Evolutionary conservation across 345 rosid genomes (phyloP), one percentile per base, ranked within the genome.

Genomic region (Punica granatum): DNA sequence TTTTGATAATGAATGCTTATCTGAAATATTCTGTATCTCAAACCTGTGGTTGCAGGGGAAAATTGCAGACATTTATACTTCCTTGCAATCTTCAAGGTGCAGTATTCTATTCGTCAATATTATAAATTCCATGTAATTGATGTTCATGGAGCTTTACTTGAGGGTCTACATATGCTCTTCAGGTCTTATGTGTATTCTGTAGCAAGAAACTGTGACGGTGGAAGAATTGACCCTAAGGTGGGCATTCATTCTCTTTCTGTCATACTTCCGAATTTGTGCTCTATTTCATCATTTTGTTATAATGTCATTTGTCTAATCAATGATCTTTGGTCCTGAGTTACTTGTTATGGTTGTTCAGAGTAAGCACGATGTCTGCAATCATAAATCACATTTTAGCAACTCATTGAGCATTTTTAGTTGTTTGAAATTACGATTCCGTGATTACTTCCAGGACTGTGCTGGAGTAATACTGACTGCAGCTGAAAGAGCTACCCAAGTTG

Each of bases 401-500:
- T 28, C 12, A 11, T 4, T 13, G 16, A 4, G 14, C 18, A 2
- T 23, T 13, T 51, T 56, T 28, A 6, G 16, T 59, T 18, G 35
- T 18, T 18, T 60, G 39, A 67, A 36, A 36, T 7, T 67, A 5
- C 19, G 4, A 0, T 26, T 31, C 14, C 7, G 7, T 32, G 63
- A 10, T 21, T 23, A 72, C 65, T 75, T 73, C 54, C 88, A 90
- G 97, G 98, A 93, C 63, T 90, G 97, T 36, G 98, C 98, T 1
- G 97, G 96, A 76, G 92, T 81, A 34, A 93, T 93, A 81, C 96
- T 90, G 43, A 84, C 85, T 69, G 92, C 97, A 67, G 94, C 96
- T 1, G 98, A 93, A 87, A 82, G 96, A 78, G 98, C 90, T 69
- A 93, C 98, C 12, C 98, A 89, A 76, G 96, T 90, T 63, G 89